phyloP scores from a whole-genome alignment of 1,284 basidiomycete species.

The Trichosporon coremiiforme region DNA sequence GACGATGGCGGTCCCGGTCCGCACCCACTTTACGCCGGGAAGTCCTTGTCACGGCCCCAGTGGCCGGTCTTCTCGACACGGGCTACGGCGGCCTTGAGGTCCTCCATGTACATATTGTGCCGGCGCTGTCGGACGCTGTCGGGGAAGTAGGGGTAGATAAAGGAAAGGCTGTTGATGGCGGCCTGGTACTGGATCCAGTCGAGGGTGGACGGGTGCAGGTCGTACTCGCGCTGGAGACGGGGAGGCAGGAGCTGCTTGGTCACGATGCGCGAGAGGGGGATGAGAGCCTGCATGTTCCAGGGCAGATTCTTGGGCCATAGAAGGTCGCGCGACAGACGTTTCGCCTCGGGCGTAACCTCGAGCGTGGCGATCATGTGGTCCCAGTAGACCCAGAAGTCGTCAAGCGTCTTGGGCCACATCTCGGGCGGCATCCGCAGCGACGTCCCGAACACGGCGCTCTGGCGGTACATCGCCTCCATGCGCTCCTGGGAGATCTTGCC shows the following conservation, averaged over 20 bases:
- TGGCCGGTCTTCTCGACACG: not conserved
- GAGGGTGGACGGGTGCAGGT: not conserved
- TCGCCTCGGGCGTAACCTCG: not conserved
- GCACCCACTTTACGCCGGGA: not conserved
- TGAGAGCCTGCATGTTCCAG: not conserved
- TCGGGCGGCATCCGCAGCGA: not conserved
- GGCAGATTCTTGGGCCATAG: not conserved
- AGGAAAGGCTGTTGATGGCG: not conserved
- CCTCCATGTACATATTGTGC: slow-evolving; percentile 5
- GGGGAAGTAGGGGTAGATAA: not conserved
- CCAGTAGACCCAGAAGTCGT: slow-evolving; percentile 6
- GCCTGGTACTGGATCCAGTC: not conserved
- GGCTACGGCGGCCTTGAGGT: not conserved
- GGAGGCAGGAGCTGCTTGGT: slow-evolving; percentile 6
- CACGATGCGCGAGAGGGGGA: not conserved
- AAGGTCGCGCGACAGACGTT: not conserved
- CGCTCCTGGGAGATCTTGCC: slow-evolving; percentile 1
- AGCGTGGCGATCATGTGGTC: slow-evolving; percentile 7
- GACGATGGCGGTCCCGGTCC: not conserved
- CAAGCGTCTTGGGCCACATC: slow-evolving; percentile 11
- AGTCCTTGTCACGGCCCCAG: slow-evolving; percentile 10
- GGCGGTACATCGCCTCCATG: slow-evolving; percentile 7
- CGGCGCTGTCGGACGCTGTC: not conserved
- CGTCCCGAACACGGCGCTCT: slow-evolving; percentile 2
- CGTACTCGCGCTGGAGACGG: not conserved